These are phyloP conservation scores for Protomyces inouyei DNA, from an alignment of 1,139 yeast species.

Conservation along the genomic window DNA sequence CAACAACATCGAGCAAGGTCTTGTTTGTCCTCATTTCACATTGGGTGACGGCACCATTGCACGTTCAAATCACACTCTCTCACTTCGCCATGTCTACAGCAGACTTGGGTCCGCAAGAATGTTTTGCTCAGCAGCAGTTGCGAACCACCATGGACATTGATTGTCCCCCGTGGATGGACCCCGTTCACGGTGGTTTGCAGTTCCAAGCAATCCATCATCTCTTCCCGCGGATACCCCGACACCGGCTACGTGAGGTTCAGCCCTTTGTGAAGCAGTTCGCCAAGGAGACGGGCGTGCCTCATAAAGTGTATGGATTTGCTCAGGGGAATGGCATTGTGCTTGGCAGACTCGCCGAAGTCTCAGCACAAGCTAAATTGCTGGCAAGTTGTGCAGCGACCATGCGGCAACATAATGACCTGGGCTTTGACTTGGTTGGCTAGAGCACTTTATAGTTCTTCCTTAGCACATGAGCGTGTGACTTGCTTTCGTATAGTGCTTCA, in stretches of 20 bases:
- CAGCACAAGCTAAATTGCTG: slow-evolving; percentile 69
- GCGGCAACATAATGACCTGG: slow-evolving; percentile 13
- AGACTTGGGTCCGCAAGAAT: slow-evolving; percentile 73
- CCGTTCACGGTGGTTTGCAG: slow-evolving; percentile 86
- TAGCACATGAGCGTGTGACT: background rate
- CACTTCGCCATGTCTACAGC: slow-evolving; percentile 94
- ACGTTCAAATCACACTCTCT: slow-evolving; percentile 82
- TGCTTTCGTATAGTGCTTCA: background rate
- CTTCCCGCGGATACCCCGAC: slow-evolving; percentile 85
- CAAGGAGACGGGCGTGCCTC: slow-evolving; percentile 68
- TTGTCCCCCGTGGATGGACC: slow-evolving; percentile 90
- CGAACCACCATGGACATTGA: slow-evolving; percentile 94
- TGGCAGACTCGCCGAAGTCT: slow-evolving; percentile 65
- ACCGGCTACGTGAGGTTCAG: slow-evolving; percentile 72
- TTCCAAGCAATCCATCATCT: slow-evolving; percentile 88
- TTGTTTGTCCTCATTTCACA: slow-evolving; percentile 68
- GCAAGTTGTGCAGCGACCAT: slow-evolving; percentile 55
- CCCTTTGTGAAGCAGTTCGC: slow-evolving; percentile 69
- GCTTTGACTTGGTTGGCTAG: slow-evolving; percentile 15
- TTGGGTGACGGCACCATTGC: slow-evolving; percentile 79
- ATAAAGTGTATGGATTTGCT: slow-evolving; percentile 79
- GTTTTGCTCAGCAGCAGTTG: slow-evolving; percentile 75
- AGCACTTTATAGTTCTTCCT: background rate
- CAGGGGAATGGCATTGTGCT: slow-evolving; percentile 71
- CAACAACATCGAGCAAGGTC: slow-evolving; percentile 51